Conservation (phyloP, 2,329 filamentous ascomycete genomes). For the Xylaria sp. region DNA sequence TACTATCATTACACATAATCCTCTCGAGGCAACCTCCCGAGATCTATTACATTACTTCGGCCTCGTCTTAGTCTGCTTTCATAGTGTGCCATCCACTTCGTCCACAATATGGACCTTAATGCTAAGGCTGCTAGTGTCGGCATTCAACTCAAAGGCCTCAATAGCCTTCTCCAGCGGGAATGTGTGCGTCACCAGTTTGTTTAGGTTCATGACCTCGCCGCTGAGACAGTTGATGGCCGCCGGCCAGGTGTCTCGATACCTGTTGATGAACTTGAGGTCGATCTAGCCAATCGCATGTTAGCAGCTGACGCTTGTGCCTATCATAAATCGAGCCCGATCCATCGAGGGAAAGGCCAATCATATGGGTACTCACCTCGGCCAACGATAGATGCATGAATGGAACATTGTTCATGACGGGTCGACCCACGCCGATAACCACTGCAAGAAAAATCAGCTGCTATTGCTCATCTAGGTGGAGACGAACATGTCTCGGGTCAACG, state of each 20-base stretch:
- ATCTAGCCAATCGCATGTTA: slow-evolving; percentile 57
- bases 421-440: slow-evolving; percentile 73
- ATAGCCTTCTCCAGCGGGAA: slow-evolving; percentile 71
- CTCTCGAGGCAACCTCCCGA: slow-evolving; percentile 4
- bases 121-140: slow-evolving; percentile 63
- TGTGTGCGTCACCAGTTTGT: slow-evolving; percentile 70
- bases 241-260: slow-evolving; percentile 77
- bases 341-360: background rate
- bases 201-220: slow-evolving; percentile 70
- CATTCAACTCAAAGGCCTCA: slow-evolving; percentile 66
- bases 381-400: slow-evolving; percentile 75
- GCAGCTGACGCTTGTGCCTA: slow-evolving; percentile 12
- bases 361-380: slow-evolving; percentile 61
- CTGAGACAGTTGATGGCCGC: slow-evolving; percentile 70
- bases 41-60: slow-evolving; percentile 11
- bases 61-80: slow-evolving; percentile 14
- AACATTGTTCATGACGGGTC: slow-evolving; percentile 70
- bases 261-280: slow-evolving; percentile 76
- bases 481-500: slow-evolving; percentile 34
- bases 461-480: slow-evolving; percentile 2
- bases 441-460: slow-evolving; percentile 16
- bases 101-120: slow-evolving; percentile 73
- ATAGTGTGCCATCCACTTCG: slow-evolving; percentile 49
- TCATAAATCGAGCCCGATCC: slow-evolving; percentile 8
- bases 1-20: slow-evolving; percentile 29